A percentile compares a stretch with the other conserved stretches of the same genome.
Evolutionary conservation across 2,329 filamentous ascomycete species (phyloP).

Genomic region (Fusarium sp.): DNA sequence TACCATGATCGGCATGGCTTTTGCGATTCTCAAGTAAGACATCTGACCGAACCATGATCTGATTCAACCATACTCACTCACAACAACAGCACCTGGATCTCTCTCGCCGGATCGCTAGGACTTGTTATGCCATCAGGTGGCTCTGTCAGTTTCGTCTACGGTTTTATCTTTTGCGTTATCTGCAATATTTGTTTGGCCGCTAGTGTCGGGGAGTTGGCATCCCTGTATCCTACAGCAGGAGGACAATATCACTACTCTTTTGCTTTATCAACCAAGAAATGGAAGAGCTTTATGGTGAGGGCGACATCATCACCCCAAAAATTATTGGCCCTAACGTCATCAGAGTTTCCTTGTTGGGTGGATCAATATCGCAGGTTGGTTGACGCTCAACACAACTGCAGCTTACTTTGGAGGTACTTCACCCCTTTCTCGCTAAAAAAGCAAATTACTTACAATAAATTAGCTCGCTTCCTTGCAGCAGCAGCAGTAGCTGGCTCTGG

Average conservation of each 20-base stretch:
- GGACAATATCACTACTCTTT: constrained; percentile 59
- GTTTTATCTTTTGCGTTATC: constrained; percentile 51
- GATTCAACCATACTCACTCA: constrained; percentile 8
- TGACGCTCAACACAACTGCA: constrained; percentile 58
- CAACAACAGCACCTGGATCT: constrained; percentile 48
- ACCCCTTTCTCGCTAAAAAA: too few species aligned
- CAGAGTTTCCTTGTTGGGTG: constrained; percentile 60
- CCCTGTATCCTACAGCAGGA: constrained; percentile 39
- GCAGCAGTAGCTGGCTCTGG: constrained; percentile 56
- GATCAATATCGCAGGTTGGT: constrained; percentile 60
- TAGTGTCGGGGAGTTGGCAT: constrained; percentile 40
- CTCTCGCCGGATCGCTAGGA: constrained; percentile 58
- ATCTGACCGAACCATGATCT: background rate
- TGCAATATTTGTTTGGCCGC: constrained; percentile 39
- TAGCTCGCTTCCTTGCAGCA: constrained; percentile 59
- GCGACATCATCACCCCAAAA: background rate
- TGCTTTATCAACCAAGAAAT: constrained; percentile 55
- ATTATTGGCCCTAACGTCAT: background rate
- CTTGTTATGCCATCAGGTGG: constrained; percentile 58
- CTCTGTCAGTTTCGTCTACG: constrained; percentile 55
- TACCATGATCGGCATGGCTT: constrained; percentile 53
- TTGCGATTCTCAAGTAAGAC: constrained; percentile 58
- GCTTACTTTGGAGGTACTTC: constrained; percentile 57
- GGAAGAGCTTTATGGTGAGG: constrained; percentile 54
- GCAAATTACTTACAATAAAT: background rate